These are phyloP conservation scores for Globisporangium spinosum DNA, from an alignment of 352 stramenopile genomes.

Conservation along the genomic window DNA sequence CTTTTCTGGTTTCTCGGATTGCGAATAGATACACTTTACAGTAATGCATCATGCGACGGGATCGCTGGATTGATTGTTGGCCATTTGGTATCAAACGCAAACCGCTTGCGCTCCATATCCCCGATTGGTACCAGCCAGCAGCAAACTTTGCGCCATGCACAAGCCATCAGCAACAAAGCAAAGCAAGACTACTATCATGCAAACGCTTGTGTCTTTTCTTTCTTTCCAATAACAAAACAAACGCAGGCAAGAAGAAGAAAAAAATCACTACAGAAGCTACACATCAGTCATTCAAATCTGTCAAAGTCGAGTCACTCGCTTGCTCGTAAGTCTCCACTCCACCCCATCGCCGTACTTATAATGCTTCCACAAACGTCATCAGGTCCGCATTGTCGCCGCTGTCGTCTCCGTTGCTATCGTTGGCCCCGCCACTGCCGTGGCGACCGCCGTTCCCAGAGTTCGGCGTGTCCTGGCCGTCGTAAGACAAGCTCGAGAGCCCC, in stretches of 20 bases:
- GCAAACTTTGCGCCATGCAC: background rate
- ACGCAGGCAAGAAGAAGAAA: background rate
- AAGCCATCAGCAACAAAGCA: background rate
- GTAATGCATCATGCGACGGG: too few species aligned
- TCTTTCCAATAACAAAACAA: background rate
- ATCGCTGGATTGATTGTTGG: background rate
- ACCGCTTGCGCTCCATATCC: background rate
- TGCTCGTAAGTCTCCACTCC: background rate
- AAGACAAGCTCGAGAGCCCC: conserved; percentile 29
- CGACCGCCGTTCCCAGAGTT: conserved; percentile 26
- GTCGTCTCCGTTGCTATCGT: conserved; percentile 28
- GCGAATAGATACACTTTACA: background rate
- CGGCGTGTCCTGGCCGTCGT: conserved; percentile 35
- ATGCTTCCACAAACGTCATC: conserved; percentile 72
- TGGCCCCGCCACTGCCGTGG: conserved; percentile 23
- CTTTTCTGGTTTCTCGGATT: background rate
- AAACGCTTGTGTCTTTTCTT: background rate
- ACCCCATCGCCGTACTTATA: conserved; percentile 22
- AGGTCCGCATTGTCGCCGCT: conserved; percentile 56
- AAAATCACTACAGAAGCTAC: background rate
- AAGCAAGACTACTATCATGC: background rate
- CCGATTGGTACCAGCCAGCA: background rate
- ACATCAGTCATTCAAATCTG: background rate
- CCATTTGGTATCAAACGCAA: background rate
- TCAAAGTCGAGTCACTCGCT: background rate